phyloP scores from a whole-genome alignment of 2,329 filamentous ascomycete species.

The Penicillium hordei region DNA sequence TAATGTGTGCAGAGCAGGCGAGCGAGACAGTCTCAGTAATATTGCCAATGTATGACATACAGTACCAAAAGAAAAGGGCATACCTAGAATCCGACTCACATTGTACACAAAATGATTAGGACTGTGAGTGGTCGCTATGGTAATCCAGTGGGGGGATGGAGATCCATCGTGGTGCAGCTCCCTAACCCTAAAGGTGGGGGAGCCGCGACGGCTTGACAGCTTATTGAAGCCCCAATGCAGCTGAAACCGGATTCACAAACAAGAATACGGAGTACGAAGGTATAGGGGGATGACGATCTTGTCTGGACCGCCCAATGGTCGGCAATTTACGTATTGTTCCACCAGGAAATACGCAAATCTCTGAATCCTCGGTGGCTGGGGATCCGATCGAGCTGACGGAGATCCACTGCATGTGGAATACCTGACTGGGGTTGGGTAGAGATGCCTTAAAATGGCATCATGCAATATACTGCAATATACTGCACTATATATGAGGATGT shows the following conservation, averaged over 20 bases:
- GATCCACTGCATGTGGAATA: slow-evolving; percentile 17
- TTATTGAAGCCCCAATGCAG: slow-evolving; percentile 15
- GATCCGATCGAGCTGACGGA: slow-evolving; percentile 20
- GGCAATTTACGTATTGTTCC: slow-evolving; percentile 8
- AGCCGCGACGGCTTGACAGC: slow-evolving; percentile 16
- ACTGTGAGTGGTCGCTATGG: slow-evolving; percentile 19
- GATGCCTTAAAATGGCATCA: neutral
- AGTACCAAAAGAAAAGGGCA: neutral
- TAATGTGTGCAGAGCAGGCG: neutral
- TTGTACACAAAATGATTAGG: neutral
- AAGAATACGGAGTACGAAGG: neutral
- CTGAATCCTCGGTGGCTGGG: slow-evolving; percentile 27
- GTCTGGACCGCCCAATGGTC: slow-evolving; percentile 14
- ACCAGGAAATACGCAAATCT: slow-evolving; percentile 17
- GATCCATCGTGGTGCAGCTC: slow-evolving; percentile 11
- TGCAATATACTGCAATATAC: neutral
- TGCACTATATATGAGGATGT: neutral
- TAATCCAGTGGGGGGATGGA: slow-evolving; percentile 17
- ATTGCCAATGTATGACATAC: slow-evolving; percentile 5
- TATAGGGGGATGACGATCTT: slow-evolving; percentile 19
- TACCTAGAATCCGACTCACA: neutral
- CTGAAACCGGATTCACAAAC: slow-evolving; percentile 23
- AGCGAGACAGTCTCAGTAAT: slow-evolving; percentile 16
- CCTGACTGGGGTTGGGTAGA: slow-evolving; percentile 2
- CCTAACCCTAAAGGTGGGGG: slow-evolving; percentile 15